A percentile compares a stretch with the other conserved stretches of the same genome.
phyloP scores from a whole-genome alignment of 805 yeast species.

The Cephaloascus fragrans region DNA sequence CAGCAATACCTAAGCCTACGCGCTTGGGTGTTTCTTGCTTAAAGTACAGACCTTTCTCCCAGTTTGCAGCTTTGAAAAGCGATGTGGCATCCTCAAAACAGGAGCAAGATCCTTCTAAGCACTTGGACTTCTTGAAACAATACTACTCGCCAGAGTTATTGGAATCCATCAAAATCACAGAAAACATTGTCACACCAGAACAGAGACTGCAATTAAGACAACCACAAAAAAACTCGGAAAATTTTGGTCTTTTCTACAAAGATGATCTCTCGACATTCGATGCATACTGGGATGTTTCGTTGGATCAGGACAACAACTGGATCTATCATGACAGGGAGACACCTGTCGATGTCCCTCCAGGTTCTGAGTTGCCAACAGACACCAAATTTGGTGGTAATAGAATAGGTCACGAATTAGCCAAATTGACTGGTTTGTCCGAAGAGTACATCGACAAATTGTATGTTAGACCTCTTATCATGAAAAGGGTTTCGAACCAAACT shows the following conservation, averaged over 20 bases:
- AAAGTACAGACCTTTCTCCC: not conserved
- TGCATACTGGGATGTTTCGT: constrained; percentile 57
- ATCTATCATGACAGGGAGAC: not conserved
- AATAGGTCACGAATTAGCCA: constrained; percentile 44
- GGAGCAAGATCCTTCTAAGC: constrained; percentile 27
- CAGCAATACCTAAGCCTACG: not conserved
- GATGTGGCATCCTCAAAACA: too few species aligned
- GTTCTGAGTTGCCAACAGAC: constrained; percentile 5
- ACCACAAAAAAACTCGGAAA: constrained; percentile 18
- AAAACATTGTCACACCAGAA: constrained; percentile 59
- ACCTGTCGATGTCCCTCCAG: not conserved
- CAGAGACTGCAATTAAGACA: constrained; percentile 38
- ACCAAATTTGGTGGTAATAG: constrained; percentile 8
- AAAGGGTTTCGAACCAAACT: constrained; percentile 84
- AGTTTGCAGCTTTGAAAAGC: too few species aligned
- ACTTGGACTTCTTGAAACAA: constrained; percentile 50
- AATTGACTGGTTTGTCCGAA: constrained; percentile 58
- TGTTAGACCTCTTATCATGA: constrained; percentile 60
- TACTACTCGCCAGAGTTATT: constrained; percentile 78
- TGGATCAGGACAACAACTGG: constrained; percentile 1
- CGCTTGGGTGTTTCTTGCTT: not conserved
- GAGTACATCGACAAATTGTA: constrained; percentile 50
- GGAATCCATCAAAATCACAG: constrained; percentile 75
- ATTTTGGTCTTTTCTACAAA: constrained; percentile 60
- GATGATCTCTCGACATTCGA: constrained; percentile 68